A percentile compares a stretch with the other conserved stretches of the same genome.
Conservation (phyloP, 1,139 yeast genomes). For the Hyphopichia pseudoburtonii region DNA sequence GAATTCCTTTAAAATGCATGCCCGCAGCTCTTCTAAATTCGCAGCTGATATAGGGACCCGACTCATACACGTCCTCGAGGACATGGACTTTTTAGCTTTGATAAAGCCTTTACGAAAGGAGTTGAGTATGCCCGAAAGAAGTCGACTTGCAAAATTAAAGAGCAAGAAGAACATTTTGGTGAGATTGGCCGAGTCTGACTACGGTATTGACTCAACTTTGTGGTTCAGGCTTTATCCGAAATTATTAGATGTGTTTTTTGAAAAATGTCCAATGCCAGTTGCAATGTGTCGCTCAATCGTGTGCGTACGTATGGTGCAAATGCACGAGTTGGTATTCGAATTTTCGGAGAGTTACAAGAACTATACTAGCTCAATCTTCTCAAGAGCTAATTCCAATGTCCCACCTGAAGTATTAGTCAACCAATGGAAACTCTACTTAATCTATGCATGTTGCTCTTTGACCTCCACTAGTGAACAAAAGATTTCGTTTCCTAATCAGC, state of each 20-base stretch:
- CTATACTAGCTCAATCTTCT: constrained; percentile 41
- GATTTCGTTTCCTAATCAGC: constrained; percentile 59
- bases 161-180: constrained; percentile 65
- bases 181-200: constrained; percentile 82
- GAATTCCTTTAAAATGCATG: constrained; percentile 33
- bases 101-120: constrained; percentile 59
- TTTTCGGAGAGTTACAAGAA: constrained; percentile 54
- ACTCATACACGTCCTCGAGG: constrained; percentile 73
- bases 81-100: constrained; percentile 65
- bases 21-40: constrained; percentile 65
- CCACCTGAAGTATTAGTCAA: constrained; percentile 77
- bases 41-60: constrained; percentile 81
- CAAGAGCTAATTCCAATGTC: constrained; percentile 23
- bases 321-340: constrained; percentile 76
- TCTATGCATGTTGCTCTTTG: constrained; percentile 88
- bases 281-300: constrained; percentile 93
- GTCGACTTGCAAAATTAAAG: constrained; percentile 64
- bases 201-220: constrained; percentile 91
- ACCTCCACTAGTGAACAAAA: constrained; percentile 88
- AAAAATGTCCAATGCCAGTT: constrained; percentile 86
- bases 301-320: constrained; percentile 83
- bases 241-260: constrained; percentile 69
- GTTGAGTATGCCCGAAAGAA: constrained; percentile 79
- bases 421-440: constrained; percentile 86
- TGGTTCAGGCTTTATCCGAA: constrained; percentile 91